Evolutionary conservation across 495 filamentous ascomycete genomes (phyloP).

Genomic region (Neurospora sp.): DNA sequence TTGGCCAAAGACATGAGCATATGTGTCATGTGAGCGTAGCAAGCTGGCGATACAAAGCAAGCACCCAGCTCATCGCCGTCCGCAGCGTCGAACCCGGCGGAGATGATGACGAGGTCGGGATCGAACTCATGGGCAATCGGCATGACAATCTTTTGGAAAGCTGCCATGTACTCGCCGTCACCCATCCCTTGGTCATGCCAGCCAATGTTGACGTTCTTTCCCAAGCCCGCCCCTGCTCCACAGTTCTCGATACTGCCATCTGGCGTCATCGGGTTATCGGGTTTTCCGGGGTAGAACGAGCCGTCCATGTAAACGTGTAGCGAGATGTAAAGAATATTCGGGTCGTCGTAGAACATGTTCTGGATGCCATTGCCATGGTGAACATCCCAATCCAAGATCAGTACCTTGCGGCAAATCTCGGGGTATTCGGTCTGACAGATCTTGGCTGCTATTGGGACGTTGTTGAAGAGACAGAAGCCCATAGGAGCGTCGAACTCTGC

Average conservation of each 20-base stretch:
- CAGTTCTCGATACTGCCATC: slow-evolving; percentile 67
- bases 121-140: slow-evolving; percentile 87
- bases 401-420: slow-evolving; percentile 69
- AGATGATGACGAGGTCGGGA: slow-evolving; percentile 90
- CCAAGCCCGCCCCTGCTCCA: slow-evolving; percentile 62
- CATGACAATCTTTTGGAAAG: slow-evolving; percentile 96
- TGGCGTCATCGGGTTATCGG: slow-evolving; percentile 44
- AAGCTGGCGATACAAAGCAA: slow-evolving; percentile 80
- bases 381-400: slow-evolving; percentile 93
- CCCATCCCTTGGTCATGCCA: slow-evolving; percentile 91
- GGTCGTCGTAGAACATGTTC: slow-evolving; percentile 87
- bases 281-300: slow-evolving; percentile 73
- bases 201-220: slow-evolving; percentile 91
- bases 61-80: slow-evolving; percentile 84
- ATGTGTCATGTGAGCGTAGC: slow-evolving; percentile 97
- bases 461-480: slow-evolving; percentile 97
- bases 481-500: slow-evolving; percentile 74
- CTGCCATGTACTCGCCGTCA: slow-evolving; percentile 92
- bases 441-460: slow-evolving; percentile 80
- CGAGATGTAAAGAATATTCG: slow-evolving; percentile 92
- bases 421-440: slow-evolving; percentile 71
- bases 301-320: slow-evolving; percentile 81
- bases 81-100: slow-evolving; percentile 93
- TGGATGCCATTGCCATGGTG: slow-evolving; percentile 93
- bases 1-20: slow-evolving; percentile 95